Evolutionary conservation across 345 rosid genomes (phyloP), one percentile per base, ranked within the genome.

Genomic region (Mercurialis annua): DNA sequence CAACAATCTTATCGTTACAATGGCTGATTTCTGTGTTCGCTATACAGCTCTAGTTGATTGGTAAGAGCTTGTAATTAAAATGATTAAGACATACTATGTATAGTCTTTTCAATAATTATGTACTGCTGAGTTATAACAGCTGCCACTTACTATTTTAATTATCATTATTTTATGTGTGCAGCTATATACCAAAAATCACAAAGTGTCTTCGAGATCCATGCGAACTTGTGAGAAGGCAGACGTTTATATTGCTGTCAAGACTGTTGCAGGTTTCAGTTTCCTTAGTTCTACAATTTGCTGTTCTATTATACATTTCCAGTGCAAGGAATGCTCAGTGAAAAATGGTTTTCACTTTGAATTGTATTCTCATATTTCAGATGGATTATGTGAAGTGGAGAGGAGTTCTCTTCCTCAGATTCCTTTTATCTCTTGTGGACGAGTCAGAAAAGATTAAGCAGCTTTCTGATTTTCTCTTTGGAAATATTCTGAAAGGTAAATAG

Each of bases 341-440:
- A 56, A 46, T 18, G 51, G 1, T 34, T n/a, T 34, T 38, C 10
- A 30, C 31, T 27, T 43, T 29, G 38, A 54, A 67, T 49, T 14
- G 33, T 70, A 18, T 64, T 72, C 42, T 80, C 57, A 10, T 18
- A 8, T 64, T 60, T 49, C 77, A 93, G 99, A 89, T 96, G 82
- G 99, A 91, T 81, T 94, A 94, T n/a, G 97, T 94, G 58, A 91
- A 94, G 83, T 91, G 99, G 99, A 89, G 90, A 76, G 97, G 96
- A 64, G 80, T 87, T 54, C 92, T 87, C 68, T 91, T 91, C 72
- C 89, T 91, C 66, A 83, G 92, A 1, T 91, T 94, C 73, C 97
- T 93, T 69, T 67, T 89, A 55, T 84, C 95, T 11, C 88, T 93
- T 62, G 99, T 90, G 36, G 97, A 94, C 76, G 99, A 94, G 63